Percentiles rank a stretch among this genome's conserved stretches.
Evolutionary conservation across 257 asterid genomes (phyloP).

Genomic region (Hygrophila difformis): DNA sequence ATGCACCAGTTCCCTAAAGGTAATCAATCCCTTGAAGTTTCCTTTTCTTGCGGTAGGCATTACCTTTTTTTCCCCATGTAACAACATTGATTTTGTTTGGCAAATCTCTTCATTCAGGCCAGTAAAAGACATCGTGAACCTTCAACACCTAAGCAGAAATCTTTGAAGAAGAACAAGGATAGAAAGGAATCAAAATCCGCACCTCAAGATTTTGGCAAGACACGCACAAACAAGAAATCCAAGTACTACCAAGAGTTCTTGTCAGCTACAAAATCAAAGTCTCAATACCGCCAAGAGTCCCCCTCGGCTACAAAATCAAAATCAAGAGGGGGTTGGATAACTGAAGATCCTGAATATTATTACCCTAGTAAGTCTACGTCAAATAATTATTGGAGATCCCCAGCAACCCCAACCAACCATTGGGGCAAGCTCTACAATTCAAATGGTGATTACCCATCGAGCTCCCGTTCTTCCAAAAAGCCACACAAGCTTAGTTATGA

Average conservation of each 20-base stretch:
- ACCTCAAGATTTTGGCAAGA: slow-evolving; percentile 38
- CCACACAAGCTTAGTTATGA: slow-evolving; percentile 19
- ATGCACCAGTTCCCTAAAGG: slow-evolving; percentile 51
- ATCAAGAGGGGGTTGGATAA: slow-evolving; percentile 66
- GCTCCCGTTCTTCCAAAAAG: slow-evolving; percentile 30
- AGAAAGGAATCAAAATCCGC: slow-evolving; percentile 31
- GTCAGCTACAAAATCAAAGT: slow-evolving; percentile 33
- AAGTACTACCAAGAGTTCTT: slow-evolving; percentile 20
- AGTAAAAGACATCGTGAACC: slow-evolving; percentile 46
- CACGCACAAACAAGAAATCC: slow-evolving; percentile 23
- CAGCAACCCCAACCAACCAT: slow-evolving; percentile 43
- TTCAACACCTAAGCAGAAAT: slow-evolving; percentile 56
- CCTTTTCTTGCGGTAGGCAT: no score
- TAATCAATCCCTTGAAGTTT: slow-evolving; percentile 10
- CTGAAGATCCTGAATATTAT: slow-evolving; percentile 47
- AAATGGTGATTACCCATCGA: slow-evolving; percentile 30
- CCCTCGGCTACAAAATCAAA: slow-evolving; percentile 31
- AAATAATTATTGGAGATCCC: slow-evolving; percentile 42
- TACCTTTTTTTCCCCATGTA: not conserved
- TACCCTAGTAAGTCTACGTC: slow-evolving; percentile 16
- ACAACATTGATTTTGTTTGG: no score
- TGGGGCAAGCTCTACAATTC: slow-evolving; percentile 21
- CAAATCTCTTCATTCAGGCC: slow-evolving; percentile 25
- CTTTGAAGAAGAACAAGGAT: slow-evolving; percentile 36
- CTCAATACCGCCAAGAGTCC: slow-evolving; percentile 20